Conservation (phyloP, 441 rosid genomes). For the Bocquillonia castaneifolia region DNA sequence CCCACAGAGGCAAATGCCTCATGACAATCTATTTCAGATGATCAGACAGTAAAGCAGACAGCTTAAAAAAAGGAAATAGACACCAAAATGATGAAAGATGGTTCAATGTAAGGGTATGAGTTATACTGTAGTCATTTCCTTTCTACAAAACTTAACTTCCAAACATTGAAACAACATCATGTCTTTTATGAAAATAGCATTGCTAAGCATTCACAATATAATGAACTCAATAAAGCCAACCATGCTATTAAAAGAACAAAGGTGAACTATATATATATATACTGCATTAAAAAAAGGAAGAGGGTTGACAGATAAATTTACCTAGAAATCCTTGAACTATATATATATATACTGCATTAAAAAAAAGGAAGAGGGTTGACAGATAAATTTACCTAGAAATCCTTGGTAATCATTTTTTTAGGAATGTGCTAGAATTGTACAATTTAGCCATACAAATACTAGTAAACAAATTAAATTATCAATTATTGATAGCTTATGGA, state of each 20-base stretch:
- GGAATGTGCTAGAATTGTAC: too few relatives aligned
- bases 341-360: too few relatives aligned
- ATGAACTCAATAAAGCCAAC: not conserved
- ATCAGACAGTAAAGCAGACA: conserved; percentile 1
- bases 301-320: too few relatives aligned
- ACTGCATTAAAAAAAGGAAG: too few relatives aligned
- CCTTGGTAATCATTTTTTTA: too few relatives aligned
- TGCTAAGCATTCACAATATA: not conserved
- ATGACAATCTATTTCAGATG: not conserved
- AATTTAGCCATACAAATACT: too few relatives aligned
- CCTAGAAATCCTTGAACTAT: too few relatives aligned
- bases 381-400: too few relatives aligned
- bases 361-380: too few relatives aligned
- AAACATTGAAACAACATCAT: not conserved
- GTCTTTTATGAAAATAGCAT: not conserved
- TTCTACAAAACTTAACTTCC: not conserved
- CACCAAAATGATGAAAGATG: not conserved
- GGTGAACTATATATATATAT: not conserved
- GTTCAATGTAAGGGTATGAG: not conserved
- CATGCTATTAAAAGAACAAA: not conserved
- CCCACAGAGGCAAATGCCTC: conserved; percentile 7
- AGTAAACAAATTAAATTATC: too few relatives aligned
- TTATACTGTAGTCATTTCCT: not conserved
- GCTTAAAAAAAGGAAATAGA: not conserved
- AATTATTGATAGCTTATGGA: too few relatives aligned